Evolutionary conservation across 352 stramenopile genomes (phyloP).

Genomic region (Phytophthora melonis): DNA sequence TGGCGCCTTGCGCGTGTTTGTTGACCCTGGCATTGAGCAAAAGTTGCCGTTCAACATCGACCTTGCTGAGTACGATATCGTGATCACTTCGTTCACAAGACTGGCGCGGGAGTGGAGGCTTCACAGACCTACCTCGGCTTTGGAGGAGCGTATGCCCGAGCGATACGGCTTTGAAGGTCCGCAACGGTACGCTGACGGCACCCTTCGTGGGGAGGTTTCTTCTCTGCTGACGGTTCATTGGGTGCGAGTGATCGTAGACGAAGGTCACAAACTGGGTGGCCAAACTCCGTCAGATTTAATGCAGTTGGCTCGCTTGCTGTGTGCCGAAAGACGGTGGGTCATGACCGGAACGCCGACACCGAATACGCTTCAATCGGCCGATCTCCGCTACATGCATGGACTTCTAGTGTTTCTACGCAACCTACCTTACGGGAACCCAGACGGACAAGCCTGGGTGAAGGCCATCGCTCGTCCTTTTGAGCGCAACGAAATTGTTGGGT

Average conservation of each 20-base stretch:
- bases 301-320: constrained; percentile 83
- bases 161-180: constrained; percentile 75
- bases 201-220: constrained; percentile 59
- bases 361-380: constrained; percentile 85
- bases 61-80: constrained; percentile 72
- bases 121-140: constrained; percentile 59
- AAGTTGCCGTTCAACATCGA: constrained; percentile 49
- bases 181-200: constrained; percentile 67
- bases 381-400: constrained; percentile 91
- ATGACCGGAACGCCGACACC: constrained; percentile 98
- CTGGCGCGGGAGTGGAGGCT: constrained; percentile 74
- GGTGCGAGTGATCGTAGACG: constrained; percentile 95
- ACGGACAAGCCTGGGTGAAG: constrained; percentile 82
- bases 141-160: constrained; percentile 72
- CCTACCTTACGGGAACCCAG: constrained; percentile 77
- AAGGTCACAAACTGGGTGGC: constrained; percentile 94
- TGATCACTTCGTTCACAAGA: constrained; percentile 78
- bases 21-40: constrained; percentile 51
- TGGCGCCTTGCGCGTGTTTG: constrained; percentile 49
- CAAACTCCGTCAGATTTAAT: constrained; percentile 74
- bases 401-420: constrained; percentile 94
- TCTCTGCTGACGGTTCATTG: constrained; percentile 74
- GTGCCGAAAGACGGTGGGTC: constrained; percentile 92
- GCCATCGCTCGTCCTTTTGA: constrained; percentile 83
- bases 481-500: constrained; percentile 57